Evolutionary conservation across 169 alveolate species (phyloP).

Genomic region (Cryptosporidium muris): DNA sequence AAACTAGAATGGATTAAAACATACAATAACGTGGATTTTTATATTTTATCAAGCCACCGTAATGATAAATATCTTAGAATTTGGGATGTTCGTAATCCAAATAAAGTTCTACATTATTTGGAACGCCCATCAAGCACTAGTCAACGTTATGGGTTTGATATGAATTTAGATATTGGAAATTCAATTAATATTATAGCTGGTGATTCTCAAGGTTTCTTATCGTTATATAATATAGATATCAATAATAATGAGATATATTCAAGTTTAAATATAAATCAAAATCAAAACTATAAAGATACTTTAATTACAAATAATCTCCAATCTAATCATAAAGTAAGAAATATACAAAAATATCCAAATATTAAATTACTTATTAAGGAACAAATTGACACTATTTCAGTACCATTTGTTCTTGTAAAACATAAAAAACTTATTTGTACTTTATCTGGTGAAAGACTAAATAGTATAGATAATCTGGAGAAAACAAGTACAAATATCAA

Average conservation of each 20-base stretch:
- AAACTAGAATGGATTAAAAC: constrained; percentile 46
- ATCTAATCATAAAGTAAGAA: not conserved
- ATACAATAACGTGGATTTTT: constrained; percentile 4
- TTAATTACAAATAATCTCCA: no score
- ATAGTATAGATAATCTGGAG: constrained; percentile 1
- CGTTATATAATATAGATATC: no score
- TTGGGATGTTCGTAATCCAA: constrained; percentile 66
- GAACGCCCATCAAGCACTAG: not conserved
- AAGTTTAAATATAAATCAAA: no score
- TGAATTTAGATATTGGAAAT: not conserved
- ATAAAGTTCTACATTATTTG: constrained; percentile 12
- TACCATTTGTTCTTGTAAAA: not conserved
- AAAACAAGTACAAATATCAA: not conserved
- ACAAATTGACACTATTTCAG: no score
- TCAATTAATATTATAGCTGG: constrained; percentile 1
- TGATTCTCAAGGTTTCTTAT: constrained; percentile 20
- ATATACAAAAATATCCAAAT: no score
- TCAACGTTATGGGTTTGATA: constrained; percentile 15
- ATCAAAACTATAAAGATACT: no score
- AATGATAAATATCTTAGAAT: constrained; percentile 7
- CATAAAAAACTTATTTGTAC: not conserved
- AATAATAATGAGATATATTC: no score
- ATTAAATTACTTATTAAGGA: no score
- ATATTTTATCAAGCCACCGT: constrained; percentile 40
- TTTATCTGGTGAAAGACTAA: constrained; percentile 64